Evolutionary conservation across 495 filamentous ascomycete species (phyloP).

Genomic region (Achaetomiella virescens): DNA sequence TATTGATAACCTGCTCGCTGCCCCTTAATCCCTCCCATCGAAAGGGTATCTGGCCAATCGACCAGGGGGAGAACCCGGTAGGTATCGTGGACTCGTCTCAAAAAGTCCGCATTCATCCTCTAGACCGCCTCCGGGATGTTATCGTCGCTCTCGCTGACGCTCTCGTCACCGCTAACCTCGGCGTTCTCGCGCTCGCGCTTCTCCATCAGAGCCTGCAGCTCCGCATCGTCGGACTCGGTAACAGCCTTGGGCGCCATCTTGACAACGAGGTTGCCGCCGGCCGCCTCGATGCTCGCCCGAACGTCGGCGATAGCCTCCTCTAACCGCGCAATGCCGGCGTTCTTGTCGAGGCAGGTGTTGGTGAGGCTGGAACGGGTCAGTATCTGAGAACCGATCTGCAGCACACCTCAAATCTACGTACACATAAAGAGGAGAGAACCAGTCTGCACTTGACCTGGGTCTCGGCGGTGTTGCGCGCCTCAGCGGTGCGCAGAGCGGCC

Average conservation of each 20-base stretch:
- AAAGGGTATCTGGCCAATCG: not conserved
- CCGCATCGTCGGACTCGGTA: slow-evolving; percentile 95
- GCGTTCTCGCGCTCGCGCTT: slow-evolving; percentile 97
- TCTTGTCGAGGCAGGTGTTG: slow-evolving; percentile 91
- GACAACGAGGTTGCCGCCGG: slow-evolving; percentile 72
- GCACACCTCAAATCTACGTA: slow-evolving; percentile 19
- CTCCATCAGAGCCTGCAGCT: slow-evolving; percentile 96
- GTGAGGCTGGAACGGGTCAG: slow-evolving; percentile 46
- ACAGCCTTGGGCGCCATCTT: slow-evolving; percentile 99
- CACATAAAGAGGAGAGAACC: slow-evolving; percentile 92
- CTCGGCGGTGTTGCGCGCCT: slow-evolving; percentile 80
- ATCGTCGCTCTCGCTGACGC: slow-evolving; percentile 87
- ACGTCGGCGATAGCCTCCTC: slow-evolving; percentile 86
- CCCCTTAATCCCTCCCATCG: not conserved
- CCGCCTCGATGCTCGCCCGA: slow-evolving; percentile 61
- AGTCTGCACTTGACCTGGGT: slow-evolving; percentile 95
- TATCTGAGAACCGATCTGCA: not conserved
- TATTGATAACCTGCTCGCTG: slow-evolving; percentile 7
- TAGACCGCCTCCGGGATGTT: slow-evolving; percentile 48
- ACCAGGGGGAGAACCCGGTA: not conserved
- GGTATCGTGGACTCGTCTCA: not conserved
- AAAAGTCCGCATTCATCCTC: not conserved
- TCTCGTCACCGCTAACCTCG: slow-evolving; percentile 94
- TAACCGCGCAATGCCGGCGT: slow-evolving; percentile 69
- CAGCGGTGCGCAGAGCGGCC: slow-evolving; percentile 74